Evolutionary conservation across 164 flowering plant genomes (phyloP).

Genomic region (Macadamia integrifolia): DNA sequence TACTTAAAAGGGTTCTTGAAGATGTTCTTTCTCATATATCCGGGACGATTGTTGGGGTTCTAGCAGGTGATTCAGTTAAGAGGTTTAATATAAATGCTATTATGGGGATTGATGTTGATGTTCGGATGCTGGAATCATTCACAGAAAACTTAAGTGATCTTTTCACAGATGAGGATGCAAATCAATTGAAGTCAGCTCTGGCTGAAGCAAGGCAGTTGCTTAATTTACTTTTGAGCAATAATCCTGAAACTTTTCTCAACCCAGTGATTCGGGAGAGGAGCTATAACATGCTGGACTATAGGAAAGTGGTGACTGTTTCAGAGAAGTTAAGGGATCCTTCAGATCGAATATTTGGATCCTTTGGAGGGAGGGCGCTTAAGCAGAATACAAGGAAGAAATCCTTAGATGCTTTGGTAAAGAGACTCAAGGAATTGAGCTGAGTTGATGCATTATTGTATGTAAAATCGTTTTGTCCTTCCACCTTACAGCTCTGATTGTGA

Average conservation of each 20-base stretch:
- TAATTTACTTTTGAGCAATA: slow-evolving; percentile 60
- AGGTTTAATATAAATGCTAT: not conserved
- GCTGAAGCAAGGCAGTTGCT: slow-evolving; percentile 57
- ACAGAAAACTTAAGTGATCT: not conserved
- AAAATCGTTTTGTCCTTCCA: not conserved
- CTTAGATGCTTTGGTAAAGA: slow-evolving; percentile 38
- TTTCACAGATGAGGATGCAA: not conserved
- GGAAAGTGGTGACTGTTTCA: slow-evolving; percentile 51
- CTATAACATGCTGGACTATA: slow-evolving; percentile 52
- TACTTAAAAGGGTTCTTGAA: slow-evolving; percentile 40
- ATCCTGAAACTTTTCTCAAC: slow-evolving; percentile 68
- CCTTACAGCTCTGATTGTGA: not conserved
- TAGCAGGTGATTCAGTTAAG: not conserved
- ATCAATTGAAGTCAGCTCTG: slow-evolving; percentile 27
- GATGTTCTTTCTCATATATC: not conserved
- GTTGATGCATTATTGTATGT: not conserved
- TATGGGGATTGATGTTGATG: not conserved
- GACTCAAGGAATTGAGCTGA: not conserved
- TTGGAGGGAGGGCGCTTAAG: slow-evolving; percentile 48
- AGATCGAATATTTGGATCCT: slow-evolving; percentile 59
- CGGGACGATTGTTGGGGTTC: not conserved
- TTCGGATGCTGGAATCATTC: not conserved
- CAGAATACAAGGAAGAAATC: slow-evolving; percentile 71
- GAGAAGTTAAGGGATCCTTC: slow-evolving; percentile 68
- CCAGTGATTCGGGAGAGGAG: slow-evolving; percentile 71